These are phyloP conservation scores for Lipomyces mesembrius DNA, from an alignment of 805 yeast species.

Conservation along the genomic window DNA sequence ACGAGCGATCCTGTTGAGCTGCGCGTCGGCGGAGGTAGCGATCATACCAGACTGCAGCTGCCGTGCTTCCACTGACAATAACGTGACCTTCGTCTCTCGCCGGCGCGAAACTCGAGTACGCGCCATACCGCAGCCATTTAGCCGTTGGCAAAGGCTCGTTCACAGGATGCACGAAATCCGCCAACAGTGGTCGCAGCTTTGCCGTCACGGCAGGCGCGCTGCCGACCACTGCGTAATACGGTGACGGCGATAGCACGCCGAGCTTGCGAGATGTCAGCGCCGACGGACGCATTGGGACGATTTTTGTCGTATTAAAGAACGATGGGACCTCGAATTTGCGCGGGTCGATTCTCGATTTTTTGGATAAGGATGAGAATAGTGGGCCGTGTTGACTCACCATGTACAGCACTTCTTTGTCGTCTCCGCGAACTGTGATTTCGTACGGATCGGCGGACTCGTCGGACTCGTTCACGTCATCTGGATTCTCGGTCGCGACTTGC, in stretches of 20 bases:
- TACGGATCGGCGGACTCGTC: conserved; percentile 21
- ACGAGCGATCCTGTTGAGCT: conserved; percentile 5
- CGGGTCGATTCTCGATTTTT: conserved; percentile 74
- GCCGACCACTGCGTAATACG: conserved; percentile 19
- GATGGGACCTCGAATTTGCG: conserved; percentile 65
- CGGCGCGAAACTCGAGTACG: conserved; percentile 67
- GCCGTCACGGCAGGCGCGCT: conserved; percentile 26
- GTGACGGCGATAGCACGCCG: conserved; percentile 31
- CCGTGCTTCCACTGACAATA: conserved; percentile 52
- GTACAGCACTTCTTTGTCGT: conserved; percentile 60
- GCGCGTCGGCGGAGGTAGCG: conserved; percentile 47
- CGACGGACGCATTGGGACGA: conserved; percentile 55
- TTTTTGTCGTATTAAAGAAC: conserved; percentile 66
- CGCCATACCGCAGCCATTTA: conserved; percentile 63
- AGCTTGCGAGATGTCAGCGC: conserved; percentile 28
- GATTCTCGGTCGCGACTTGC: background rate
- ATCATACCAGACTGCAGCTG: conserved; percentile 45
- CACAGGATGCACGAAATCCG: conserved; percentile 44
- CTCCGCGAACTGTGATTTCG: conserved; percentile 31
- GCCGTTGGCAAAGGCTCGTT: conserved; percentile 60
- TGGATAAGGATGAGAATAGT: conserved; percentile 72
- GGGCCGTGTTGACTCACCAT: conserved; percentile 70
- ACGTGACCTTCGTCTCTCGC: conserved; percentile 62
- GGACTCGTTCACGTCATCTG: conserved; percentile 10
- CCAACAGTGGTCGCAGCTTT: conserved; percentile 28